Percentiles rank a stretch among this genome's conserved stretches.
Evolutionary conservation across 257 asterid genomes (phyloP).

Genomic region (Apocynum venetum): DNA sequence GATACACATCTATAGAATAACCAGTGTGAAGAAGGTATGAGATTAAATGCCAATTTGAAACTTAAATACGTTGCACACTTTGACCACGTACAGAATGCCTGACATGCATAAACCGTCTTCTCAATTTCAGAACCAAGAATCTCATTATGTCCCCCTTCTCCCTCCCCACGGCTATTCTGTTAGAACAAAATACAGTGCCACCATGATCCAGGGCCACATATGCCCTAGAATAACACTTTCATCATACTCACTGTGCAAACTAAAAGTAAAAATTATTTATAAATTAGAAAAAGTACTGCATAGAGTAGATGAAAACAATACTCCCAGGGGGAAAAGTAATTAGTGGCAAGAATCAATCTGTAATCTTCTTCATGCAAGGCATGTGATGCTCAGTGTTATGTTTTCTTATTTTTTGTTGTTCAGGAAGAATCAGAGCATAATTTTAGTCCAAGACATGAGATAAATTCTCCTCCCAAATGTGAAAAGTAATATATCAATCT

Average conservation of each 20-base stretch:
- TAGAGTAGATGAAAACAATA: not conserved
- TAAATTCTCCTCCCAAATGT: not conserved
- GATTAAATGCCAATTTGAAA: not conserved
- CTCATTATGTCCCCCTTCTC: not conserved
- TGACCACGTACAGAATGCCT: not conserved
- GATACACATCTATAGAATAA: not conserved
- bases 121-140: not conserved
- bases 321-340: not conserved
- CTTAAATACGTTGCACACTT: not conserved
- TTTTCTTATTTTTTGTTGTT: not conserved
- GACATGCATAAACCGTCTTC: not conserved
- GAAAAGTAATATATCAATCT: not conserved
- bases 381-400: not conserved
- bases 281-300: not conserved
- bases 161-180: not conserved
- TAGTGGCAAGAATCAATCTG: not conserved
- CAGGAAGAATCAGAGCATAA: not conserved
- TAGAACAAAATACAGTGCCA: not conserved
- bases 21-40: not conserved
- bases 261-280: not conserved
- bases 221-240: not conserved
- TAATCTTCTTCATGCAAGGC: not conserved
- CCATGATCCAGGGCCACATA: not conserved
- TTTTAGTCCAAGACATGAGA: not conserved
- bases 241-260: not conserved